phyloP scores from a whole-genome alignment of 2,329 filamentous ascomycete genomes.

The Seiridium cupressi region DNA sequence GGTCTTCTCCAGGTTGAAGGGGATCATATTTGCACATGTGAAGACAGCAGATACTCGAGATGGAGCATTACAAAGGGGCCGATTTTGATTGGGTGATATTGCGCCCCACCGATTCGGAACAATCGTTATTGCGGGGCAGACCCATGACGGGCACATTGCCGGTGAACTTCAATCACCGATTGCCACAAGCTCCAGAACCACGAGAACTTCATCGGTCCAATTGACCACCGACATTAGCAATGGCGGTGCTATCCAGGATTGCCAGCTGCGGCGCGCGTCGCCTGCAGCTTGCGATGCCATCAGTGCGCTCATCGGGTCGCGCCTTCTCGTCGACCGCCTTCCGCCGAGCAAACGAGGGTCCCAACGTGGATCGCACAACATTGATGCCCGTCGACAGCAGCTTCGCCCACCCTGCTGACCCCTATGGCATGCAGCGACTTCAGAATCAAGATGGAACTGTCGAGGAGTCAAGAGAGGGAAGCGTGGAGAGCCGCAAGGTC shows the following conservation, averaged over 20 bases:
- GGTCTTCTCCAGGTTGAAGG: no score
- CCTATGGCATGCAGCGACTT: conserved; percentile 43
- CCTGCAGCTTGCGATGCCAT: conserved; percentile 38
- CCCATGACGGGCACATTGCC: conserved; percentile 8
- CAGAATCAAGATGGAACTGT: conserved; percentile 39
- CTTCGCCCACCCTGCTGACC: conserved; percentile 53
- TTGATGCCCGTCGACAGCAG: conserved; percentile 64
- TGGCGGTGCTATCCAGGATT: conserved; percentile 73
- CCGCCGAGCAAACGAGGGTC: conserved; percentile 61
- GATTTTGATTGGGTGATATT: neutral
- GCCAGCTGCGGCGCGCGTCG: conserved; percentile 70
- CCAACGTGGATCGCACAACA: conserved; percentile 53
- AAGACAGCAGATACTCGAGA: neutral
- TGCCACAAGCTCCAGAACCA: conserved; percentile 5
- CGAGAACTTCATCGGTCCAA: conserved; percentile 16
- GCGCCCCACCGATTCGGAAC: neutral
- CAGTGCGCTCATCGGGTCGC: conserved; percentile 33
- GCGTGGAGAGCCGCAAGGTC: conserved; percentile 71
- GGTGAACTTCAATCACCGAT: conserved; percentile 8
- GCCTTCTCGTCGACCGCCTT: conserved; percentile 64
- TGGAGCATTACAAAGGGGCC: neutral
- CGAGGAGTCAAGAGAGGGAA: conserved; percentile 47
- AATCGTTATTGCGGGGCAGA: conserved; percentile 7
- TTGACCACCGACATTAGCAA: conserved; percentile 36
- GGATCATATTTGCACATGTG: neutral